phyloP scores from a whole-genome alignment of 768 basidiomycete genomes.

The Naganishia kalamii region DNA sequence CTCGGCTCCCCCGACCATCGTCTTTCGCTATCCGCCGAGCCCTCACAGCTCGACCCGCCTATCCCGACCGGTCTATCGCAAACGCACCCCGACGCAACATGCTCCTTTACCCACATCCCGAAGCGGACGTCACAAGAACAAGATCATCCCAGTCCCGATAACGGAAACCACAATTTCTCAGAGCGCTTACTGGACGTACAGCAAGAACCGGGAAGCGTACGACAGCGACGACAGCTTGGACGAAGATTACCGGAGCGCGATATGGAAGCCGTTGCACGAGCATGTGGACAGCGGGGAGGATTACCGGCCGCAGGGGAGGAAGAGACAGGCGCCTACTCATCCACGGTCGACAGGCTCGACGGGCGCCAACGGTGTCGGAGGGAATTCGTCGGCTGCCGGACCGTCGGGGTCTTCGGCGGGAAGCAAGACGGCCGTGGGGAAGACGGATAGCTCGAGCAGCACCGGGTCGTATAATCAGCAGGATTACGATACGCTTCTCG shows the following conservation, averaged over 20 bases:
- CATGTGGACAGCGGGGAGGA: conserved; percentile 9
- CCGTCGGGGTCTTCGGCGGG: neutral
- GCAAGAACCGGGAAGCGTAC: conserved; percentile 17
- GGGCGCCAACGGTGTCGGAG: neutral
- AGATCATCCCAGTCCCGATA: neutral
- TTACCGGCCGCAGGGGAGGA: conserved; percentile 1
- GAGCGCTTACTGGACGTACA: conserved; percentile 16
- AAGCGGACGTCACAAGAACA: neutral
- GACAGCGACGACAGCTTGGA: conserved; percentile 19
- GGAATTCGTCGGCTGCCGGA: neutral
- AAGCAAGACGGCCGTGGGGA: neutral
- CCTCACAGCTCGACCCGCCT: conserved; percentile 63
- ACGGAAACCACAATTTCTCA: conserved; percentile 16
- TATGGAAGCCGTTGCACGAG: conserved; percentile 24
- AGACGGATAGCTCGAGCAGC: conserved; percentile 17
- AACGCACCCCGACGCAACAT: conserved; percentile 26
- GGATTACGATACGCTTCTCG: conserved; percentile 55
- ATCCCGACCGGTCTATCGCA: conserved; percentile 55
- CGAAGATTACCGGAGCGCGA: conserved; percentile 15
- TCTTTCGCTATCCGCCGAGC: conserved; percentile 77
- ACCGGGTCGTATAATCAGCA: conserved; percentile 25
- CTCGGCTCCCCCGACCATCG: conserved; percentile 67
- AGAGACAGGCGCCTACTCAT: conserved; percentile 13
- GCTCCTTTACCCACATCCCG: conserved; percentile 1
- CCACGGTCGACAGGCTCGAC: neutral